phyloP scores from a whole-genome alignment of 2,329 filamentous ascomycete genomes.

The Arthrobotrys sinensis region DNA sequence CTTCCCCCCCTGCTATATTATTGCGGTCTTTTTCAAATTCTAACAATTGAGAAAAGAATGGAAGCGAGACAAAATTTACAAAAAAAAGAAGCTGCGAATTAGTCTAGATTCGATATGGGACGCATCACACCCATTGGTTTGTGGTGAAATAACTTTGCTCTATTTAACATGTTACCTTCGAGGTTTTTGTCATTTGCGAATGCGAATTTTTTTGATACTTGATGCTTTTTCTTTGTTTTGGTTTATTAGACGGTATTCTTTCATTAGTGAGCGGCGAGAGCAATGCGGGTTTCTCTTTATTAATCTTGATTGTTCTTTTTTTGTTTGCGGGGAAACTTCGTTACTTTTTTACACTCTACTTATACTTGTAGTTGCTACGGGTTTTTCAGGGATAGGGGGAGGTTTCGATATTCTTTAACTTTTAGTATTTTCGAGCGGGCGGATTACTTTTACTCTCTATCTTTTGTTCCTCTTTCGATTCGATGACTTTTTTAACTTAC shows the following conservation, averaged over 20 bases:
- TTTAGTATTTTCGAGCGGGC: conserved; percentile 34
- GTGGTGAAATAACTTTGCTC: conserved; percentile 38
- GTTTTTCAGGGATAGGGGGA: background rate
- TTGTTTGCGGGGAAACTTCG: conserved; percentile 13
- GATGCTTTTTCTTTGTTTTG: conserved; percentile 22
- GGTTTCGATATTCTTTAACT: conserved; percentile 6
- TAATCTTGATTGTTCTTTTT: conserved; percentile 20
- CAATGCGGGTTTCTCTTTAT: conserved; percentile 42
- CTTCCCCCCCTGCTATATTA: conserved; percentile 34
- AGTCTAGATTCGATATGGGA: conserved; percentile 46
- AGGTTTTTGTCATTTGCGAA: conserved; percentile 21
- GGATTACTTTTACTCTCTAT: conserved; percentile 26
- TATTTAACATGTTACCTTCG: conserved; percentile 5
- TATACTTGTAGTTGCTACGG: conserved; percentile 33
- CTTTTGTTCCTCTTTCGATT: conserved; percentile 7
- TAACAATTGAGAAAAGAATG: conserved; percentile 31
- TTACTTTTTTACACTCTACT: conserved; percentile 11
- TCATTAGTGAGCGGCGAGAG: conserved; percentile 61
- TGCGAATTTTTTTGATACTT: conserved; percentile 30
- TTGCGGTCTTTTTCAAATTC: conserved; percentile 22
- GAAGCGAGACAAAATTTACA: conserved; percentile 38
- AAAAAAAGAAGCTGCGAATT: conserved; percentile 50
- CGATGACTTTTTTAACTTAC: conserved; percentile 10
- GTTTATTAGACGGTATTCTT: conserved; percentile 61
- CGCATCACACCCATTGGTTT: conserved; percentile 29